Evolutionary conservation across 2,329 filamentous ascomycete species (phyloP).

Genomic region (Orbilia blumenaviensis): DNA sequence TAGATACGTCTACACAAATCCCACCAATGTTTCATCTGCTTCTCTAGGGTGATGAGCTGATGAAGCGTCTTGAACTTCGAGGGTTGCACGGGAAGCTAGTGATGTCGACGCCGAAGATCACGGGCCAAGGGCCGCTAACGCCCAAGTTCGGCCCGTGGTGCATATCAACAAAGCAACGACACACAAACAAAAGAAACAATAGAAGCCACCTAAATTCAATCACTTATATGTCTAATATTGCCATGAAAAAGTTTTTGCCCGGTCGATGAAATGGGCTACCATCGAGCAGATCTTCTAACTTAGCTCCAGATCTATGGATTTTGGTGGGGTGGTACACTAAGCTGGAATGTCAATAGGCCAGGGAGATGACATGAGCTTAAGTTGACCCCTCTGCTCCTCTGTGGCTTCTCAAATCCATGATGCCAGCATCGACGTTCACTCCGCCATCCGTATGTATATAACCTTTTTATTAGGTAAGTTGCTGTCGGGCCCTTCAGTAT

Average conservation of each 20-base stretch:
- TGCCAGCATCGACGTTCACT: neutral
- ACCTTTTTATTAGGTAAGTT: neutral
- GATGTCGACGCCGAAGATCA: conserved; percentile 3
- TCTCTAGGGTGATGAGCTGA: neutral
- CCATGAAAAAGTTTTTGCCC: neutral
- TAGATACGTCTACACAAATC: conserved; percentile 12
- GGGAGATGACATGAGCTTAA: neutral
- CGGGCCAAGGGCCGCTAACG: neutral
- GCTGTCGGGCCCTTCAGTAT: neutral
- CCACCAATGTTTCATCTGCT: neutral
- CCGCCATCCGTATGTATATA: neutral
- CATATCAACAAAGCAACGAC: conserved; percentile 3
- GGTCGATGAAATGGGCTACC: neutral
- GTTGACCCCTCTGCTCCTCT: neutral
- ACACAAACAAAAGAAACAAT: neutral
- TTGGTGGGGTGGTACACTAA: neutral
- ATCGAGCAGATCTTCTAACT: neutral
- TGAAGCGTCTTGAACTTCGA: too few relatives aligned
- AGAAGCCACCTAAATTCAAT: neutral
- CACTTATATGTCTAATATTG: neutral
- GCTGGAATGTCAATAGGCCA: neutral
- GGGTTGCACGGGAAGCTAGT: neutral
- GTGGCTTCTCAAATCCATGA: neutral
- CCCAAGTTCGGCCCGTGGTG: conserved; percentile 2
- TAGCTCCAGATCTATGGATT: neutral